Percentiles rank a stretch among this genome's conserved stretches.
Conservation (phyloP, 2,329 filamentous ascomycete species). For the Paraconiothyrium brasiliense region DNA sequence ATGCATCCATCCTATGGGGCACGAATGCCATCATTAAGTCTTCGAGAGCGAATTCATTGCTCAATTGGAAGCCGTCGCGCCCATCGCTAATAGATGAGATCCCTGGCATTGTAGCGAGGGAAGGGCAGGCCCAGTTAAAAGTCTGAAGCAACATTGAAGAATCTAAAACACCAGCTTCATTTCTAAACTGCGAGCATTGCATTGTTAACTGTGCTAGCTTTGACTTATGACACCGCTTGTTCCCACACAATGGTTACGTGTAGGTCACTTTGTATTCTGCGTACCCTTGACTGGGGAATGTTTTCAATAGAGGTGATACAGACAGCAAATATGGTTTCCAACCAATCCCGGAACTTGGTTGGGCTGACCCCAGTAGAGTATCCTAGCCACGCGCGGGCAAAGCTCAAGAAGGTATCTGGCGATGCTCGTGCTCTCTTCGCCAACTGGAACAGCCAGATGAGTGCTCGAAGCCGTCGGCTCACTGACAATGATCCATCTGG, state of each 20-base stretch:
- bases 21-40: constrained; percentile 27
- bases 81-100: constrained; percentile 22
- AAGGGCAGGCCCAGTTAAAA: constrained; percentile 7
- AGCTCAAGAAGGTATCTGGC: background rate
- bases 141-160: background rate
- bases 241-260: no score
- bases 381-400: background rate
- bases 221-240: no score
- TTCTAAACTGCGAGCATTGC: background rate
- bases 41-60: constrained; percentile 21
- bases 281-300: no score
- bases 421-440: background rate
- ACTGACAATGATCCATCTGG: background rate
- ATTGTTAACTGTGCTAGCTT: background rate
- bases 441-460: background rate
- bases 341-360: background rate
- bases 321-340: background rate
- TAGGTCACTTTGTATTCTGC: no score
- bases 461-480: background rate
- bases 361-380: background rate
- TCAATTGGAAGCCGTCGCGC: constrained; percentile 24
- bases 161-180: background rate
- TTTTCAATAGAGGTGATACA: no score
- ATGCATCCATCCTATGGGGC: constrained; percentile 31
- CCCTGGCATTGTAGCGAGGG: constrained; percentile 16